A percentile compares a stretch with the other conserved stretches of the same genome.
phyloP scores from a whole-genome alignment of 495 filamentous ascomycete genomes.

The Penicillium longicatenatum region DNA sequence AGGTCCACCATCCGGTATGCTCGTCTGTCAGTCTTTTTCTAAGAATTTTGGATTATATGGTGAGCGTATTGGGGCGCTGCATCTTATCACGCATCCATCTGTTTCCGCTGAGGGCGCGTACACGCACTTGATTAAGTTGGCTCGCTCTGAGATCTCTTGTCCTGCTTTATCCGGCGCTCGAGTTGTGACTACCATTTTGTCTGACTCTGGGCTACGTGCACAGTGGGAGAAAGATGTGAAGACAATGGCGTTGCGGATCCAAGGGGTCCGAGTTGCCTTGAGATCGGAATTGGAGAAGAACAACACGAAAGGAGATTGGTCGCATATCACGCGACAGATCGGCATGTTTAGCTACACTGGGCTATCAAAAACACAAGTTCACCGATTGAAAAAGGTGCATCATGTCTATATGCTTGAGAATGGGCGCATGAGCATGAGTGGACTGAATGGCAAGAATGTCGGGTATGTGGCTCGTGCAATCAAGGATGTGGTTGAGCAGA shows the following conservation, averaged over 20 bases:
- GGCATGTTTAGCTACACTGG: constrained; percentile 44
- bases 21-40: constrained; percentile 40
- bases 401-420: constrained; percentile 33
- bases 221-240: constrained; percentile 41
- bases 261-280: constrained; percentile 24
- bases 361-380: constrained; percentile 23
- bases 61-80: constrained; percentile 37
- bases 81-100: constrained; percentile 18
- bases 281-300: constrained; percentile 19
- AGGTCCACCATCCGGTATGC: constrained; percentile 3
- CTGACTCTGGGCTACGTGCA: constrained; percentile 15
- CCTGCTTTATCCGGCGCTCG: constrained; percentile 35
- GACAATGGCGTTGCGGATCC: constrained; percentile 36
- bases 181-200: constrained; percentile 35
- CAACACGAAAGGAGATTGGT: constrained; percentile 31
- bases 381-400: constrained; percentile 23
- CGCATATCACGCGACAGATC: constrained; percentile 30
- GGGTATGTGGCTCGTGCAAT: constrained; percentile 30
- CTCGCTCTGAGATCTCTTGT: constrained; percentile 32
- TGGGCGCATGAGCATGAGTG: constrained; percentile 24
- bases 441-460: constrained; percentile 39
- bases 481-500: constrained; percentile 3
- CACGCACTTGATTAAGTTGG: constrained; percentile 19
- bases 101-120: constrained; percentile 12
- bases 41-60: constrained; percentile 51